A percentile compares a stretch with the other conserved stretches of the same genome.
Evolutionary conservation across 257 asterid genomes (phyloP).

Genomic region (Capsicum baccatum): DNA sequence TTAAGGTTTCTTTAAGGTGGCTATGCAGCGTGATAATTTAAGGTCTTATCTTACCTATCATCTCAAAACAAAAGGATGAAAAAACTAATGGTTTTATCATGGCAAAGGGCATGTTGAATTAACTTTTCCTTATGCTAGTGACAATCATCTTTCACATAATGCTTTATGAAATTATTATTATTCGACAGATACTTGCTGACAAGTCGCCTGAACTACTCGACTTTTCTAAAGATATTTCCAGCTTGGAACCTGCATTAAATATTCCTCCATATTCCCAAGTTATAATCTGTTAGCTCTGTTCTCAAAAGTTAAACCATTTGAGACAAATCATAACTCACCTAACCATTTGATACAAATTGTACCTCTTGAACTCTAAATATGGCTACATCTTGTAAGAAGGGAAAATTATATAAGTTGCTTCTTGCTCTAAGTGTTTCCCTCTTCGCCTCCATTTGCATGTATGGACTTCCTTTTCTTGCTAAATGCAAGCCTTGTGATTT

Average conservation of each 20-base stretch:
- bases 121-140: neutral
- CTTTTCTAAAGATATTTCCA: slow-evolving; percentile 64
- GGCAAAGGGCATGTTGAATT: neutral
- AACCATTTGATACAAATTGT: neutral
- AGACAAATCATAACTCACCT: neutral
- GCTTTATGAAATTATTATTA: slow-evolving; percentile 15
- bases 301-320: neutral
- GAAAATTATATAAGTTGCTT: no score
- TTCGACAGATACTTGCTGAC: slow-evolving; percentile 65
- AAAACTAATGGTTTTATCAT: neutral
- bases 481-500: no score
- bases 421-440: no score
- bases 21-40: neutral
- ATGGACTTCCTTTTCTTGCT: no score
- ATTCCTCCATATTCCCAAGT: neutral
- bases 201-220: slow-evolving; percentile 75
- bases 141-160: neutral
- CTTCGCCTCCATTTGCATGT: no score
- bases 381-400: no score
- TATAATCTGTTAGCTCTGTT: neutral
- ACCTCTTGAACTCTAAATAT: no score
- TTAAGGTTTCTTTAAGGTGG: neutral
- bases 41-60: neutral
- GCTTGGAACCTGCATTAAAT: slow-evolving; percentile 65
- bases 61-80: neutral